These are phyloP conservation scores for Lactarius trivialis DNA, from an alignment of 768 basidiomycete genomes.

Conservation along the genomic window DNA sequence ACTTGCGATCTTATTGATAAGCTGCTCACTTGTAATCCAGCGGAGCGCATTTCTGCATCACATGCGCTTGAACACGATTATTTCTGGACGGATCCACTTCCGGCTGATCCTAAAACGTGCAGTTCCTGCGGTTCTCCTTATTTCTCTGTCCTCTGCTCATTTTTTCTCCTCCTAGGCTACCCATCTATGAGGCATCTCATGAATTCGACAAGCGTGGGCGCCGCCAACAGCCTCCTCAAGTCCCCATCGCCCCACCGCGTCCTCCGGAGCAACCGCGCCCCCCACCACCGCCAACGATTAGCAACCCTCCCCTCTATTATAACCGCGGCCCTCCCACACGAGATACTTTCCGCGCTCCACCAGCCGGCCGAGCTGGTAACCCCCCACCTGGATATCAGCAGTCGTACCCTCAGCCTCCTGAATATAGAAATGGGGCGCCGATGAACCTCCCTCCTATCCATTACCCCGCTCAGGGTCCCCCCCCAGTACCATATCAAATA, in stretches of 20 bases:
- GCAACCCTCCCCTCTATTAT: slow-evolving; percentile 10
- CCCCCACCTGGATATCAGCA: slow-evolving; percentile 25
- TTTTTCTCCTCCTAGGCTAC: slow-evolving; percentile 41
- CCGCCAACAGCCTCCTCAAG: slow-evolving; percentile 33
- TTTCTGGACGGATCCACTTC: slow-evolving; percentile 88
- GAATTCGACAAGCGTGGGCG: slow-evolving; percentile 75
- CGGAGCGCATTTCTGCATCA: slow-evolving; percentile 73
- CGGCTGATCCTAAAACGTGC: slow-evolving; percentile 77
- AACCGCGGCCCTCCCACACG: slow-evolving; percentile 17
- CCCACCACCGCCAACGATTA: slow-evolving; percentile 24
- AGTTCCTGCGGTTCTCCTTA: slow-evolving; percentile 25
- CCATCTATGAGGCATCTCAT: slow-evolving; percentile 74
- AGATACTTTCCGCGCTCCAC: slow-evolving; percentile 23
- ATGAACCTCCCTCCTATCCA: slow-evolving; percentile 20
- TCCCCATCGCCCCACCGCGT: slow-evolving; percentile 22
- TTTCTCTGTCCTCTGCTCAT: slow-evolving; percentile 6
- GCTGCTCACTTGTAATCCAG: slow-evolving; percentile 77
- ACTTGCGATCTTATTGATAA: slow-evolving; percentile 79
- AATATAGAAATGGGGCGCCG: slow-evolving; percentile 9
- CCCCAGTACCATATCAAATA: slow-evolving; percentile 17
- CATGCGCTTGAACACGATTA: slow-evolving; percentile 89
- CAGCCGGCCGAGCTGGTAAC: slow-evolving; percentile 18
- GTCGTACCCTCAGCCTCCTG: slow-evolving; percentile 5
- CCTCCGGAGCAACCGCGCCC: slow-evolving; percentile 22
- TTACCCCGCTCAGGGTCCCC: slow-evolving; percentile 19